These are phyloP conservation scores for Monosporascus sp. DNA, from an alignment of 2,329 filamentous ascomycete genomes.

Conservation along the genomic window DNA sequence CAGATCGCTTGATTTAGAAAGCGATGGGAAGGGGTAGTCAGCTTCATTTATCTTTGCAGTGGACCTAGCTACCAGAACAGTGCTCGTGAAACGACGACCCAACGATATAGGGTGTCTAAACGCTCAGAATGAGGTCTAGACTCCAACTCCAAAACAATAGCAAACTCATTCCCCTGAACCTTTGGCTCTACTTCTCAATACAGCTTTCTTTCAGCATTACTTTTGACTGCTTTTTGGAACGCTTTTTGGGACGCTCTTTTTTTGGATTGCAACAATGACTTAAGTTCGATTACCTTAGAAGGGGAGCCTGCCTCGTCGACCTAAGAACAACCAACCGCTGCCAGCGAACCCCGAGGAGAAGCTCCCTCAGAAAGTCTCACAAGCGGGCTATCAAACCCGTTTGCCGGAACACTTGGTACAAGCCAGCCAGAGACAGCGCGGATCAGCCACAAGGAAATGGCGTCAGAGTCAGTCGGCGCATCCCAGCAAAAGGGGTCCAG, in stretches of 20 bases:
- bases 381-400: slow-evolving; percentile 26
- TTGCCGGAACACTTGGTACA: slow-evolving; percentile 25
- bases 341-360: slow-evolving; percentile 12
- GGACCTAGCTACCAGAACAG: too few species aligned
- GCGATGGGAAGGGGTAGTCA: background rate
- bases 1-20: background rate
- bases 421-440: slow-evolving; percentile 30
- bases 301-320: slow-evolving; percentile 34
- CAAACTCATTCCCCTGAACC: slow-evolving; percentile 5
- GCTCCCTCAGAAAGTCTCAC: slow-evolving; percentile 22
- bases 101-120: background rate
- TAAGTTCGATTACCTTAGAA: slow-evolving; percentile 39
- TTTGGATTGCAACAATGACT: slow-evolving; percentile 27
- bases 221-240: slow-evolving; percentile 25
- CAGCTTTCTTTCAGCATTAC: slow-evolving; percentile 22
- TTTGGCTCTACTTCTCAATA: slow-evolving; percentile 14
- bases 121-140: background rate
- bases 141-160: background rate
- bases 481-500: slow-evolving; percentile 15
- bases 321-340: slow-evolving; percentile 26
- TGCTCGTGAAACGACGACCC: background rate
- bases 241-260: slow-evolving; percentile 15
- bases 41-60: background rate
- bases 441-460: slow-evolving; percentile 27
- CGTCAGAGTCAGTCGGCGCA: slow-evolving; percentile 28